Conservation (phyloP, 306 rosid species). For the Argentina anserina region DNA sequence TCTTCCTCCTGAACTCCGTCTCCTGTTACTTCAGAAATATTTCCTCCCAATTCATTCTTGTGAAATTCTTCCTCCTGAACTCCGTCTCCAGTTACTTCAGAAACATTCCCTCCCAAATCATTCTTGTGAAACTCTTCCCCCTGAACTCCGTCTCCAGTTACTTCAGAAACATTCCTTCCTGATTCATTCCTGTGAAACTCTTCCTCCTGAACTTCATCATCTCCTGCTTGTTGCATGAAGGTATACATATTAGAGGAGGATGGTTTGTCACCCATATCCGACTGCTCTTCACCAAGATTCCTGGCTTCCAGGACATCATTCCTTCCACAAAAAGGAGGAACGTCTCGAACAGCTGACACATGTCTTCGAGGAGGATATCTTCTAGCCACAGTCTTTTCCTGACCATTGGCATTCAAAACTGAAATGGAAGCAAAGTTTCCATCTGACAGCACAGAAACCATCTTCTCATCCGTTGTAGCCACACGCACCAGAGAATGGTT, state of each 20-base stretch:
- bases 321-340: constrained; percentile 71
- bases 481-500: constrained; percentile 22
- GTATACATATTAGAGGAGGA: constrained; percentile 21
- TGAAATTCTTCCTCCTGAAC: constrained; percentile 24
- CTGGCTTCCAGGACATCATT: constrained; percentile 33
- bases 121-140: constrained; percentile 28
- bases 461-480: constrained; percentile 28
- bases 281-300: constrained; percentile 23
- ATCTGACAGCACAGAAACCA: constrained; percentile 10
- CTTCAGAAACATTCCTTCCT: background rate
- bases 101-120: constrained; percentile 5
- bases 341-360: constrained; percentile 66
- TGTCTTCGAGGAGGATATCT: constrained; percentile 58
- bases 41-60: constrained; percentile 22
- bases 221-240: constrained; percentile 29
- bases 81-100: background rate
- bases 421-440: constrained; percentile 14
- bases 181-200: constrained; percentile 22
- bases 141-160: constrained; percentile 12
- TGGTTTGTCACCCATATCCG: constrained; percentile 25
- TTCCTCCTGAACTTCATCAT: constrained; percentile 32
- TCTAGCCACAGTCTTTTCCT: constrained; percentile 30
- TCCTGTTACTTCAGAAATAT: constrained; percentile 14
- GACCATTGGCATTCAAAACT: constrained; percentile 34
- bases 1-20: constrained; percentile 28